Evolutionary conservation across 2,329 filamentous ascomycete species (phyloP).

Genomic region (Trichoderma hamatum): DNA sequence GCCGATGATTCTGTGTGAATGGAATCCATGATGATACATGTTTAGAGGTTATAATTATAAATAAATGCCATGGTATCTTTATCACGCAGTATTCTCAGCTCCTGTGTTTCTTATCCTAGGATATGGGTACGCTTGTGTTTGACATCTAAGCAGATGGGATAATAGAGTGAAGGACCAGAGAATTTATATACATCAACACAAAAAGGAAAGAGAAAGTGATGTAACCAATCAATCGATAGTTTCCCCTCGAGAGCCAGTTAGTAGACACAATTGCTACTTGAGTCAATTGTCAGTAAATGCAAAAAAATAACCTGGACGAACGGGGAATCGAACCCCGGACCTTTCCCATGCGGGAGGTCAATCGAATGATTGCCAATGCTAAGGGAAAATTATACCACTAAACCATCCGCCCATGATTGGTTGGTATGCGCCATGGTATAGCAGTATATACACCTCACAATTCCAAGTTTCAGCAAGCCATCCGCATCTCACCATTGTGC

Average conservation of each 20-base stretch:
- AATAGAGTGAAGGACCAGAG: too few relatives aligned
- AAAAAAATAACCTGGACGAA: constrained; percentile 28
- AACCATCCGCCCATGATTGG: constrained; percentile 29
- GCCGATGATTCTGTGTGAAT: background rate
- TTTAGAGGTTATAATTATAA: background rate
- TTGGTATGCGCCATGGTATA: background rate
- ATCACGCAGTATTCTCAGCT: background rate
- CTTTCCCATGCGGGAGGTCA: constrained; percentile 25
- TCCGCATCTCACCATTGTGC: too few relatives aligned
- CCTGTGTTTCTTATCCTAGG: background rate
- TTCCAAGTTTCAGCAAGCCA: too few relatives aligned
- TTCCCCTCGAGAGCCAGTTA: too few relatives aligned
- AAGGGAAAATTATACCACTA: constrained; percentile 30
- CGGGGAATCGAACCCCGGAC: constrained; percentile 30
- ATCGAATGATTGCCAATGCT: constrained; percentile 18
- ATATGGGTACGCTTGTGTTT: background rate
- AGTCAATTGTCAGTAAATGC: background rate
- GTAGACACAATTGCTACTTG: too few relatives aligned
- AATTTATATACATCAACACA: too few relatives aligned
- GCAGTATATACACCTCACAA: background rate
- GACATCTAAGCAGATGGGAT: background rate
- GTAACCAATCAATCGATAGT: too few relatives aligned
- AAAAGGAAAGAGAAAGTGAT: too few relatives aligned
- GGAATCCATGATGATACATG: background rate
- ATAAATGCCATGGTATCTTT: background rate